Evolutionary conservation across 73 alveolate genomes (phyloP).

Genomic region (Loxodes magnus): DNA sequence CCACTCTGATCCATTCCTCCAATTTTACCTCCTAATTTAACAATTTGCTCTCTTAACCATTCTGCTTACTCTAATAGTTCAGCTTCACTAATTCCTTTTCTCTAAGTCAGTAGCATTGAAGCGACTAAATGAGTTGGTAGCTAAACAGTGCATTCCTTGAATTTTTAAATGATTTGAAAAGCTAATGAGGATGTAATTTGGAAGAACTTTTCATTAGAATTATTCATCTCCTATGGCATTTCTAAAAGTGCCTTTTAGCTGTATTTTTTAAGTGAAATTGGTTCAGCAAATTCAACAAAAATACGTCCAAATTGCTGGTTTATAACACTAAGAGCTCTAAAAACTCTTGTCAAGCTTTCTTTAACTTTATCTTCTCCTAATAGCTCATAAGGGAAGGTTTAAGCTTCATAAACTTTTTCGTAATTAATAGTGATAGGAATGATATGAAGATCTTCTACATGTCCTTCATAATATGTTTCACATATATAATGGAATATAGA

Average conservation of each 20-base stretch:
- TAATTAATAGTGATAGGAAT: slow-evolving; percentile 83
- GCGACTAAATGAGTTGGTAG: slow-evolving; percentile 80
- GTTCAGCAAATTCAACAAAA: slow-evolving; percentile 52
- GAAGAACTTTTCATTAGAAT: too few species aligned
- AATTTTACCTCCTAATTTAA: slow-evolving; percentile 46
- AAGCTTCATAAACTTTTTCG: slow-evolving; percentile 82
- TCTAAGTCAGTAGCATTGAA: slow-evolving; percentile 45
- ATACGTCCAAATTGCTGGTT: slow-evolving; percentile 71
- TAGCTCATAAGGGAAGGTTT: slow-evolving; percentile 79
- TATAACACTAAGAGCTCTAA: slow-evolving; percentile 48
- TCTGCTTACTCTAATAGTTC: slow-evolving; percentile 45
- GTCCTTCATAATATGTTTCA: slow-evolving; percentile 48
- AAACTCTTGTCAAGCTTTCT: slow-evolving; percentile 62
- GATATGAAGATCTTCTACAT: slow-evolving; percentile 51
- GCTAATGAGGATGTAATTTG: slow-evolving; percentile 10
- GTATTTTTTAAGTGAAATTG: slow-evolving; percentile 36
- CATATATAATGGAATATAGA: slow-evolving; percentile 48
- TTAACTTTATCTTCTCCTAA: slow-evolving; percentile 79
- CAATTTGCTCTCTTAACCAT: slow-evolving; percentile 50
- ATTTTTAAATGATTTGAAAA: slow-evolving; percentile 21
- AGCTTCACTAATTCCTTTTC: slow-evolving; percentile 78
- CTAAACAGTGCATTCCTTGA: slow-evolving; percentile 24
- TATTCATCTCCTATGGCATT: not conserved
- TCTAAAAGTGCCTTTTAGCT: slow-evolving; percentile 1
- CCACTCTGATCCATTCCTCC: slow-evolving; percentile 23